Evolutionary conservation across 2,329 filamentous ascomycete genomes (phyloP).

Genomic region (Westerdykella ornata): DNA sequence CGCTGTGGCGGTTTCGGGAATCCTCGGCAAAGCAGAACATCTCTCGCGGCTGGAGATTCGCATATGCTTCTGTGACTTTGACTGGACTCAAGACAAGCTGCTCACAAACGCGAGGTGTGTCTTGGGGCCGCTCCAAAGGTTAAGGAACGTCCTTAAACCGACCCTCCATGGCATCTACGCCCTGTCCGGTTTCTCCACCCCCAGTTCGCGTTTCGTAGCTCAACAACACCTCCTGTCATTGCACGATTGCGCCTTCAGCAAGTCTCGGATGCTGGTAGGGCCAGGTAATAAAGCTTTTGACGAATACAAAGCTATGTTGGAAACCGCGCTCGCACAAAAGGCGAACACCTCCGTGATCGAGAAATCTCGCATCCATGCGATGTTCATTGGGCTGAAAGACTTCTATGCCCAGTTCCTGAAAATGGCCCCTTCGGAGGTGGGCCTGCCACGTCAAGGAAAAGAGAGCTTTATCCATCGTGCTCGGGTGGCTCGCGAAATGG

Average conservation of each 20-base stretch:
- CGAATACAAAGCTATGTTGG: slow-evolving; percentile 20
- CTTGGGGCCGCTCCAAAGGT: slow-evolving; percentile 24
- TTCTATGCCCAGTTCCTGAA: slow-evolving; percentile 22
- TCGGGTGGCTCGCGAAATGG: slow-evolving; percentile 29
- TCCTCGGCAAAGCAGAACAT: slow-evolving; percentile 23
- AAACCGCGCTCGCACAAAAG: slow-evolving; percentile 9
- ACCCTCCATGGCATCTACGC: slow-evolving; percentile 20
- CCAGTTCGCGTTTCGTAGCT: slow-evolving; percentile 8
- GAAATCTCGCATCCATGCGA: slow-evolving; percentile 21
- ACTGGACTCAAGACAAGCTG: slow-evolving; percentile 17
- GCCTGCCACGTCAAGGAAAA: slow-evolving; percentile 9
- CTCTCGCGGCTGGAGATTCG: slow-evolving; percentile 28
- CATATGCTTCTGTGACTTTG: slow-evolving; percentile 21
- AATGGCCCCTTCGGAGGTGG: slow-evolving; percentile 9
- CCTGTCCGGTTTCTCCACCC: slow-evolving; percentile 11
- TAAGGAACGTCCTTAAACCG: slow-evolving; percentile 27
- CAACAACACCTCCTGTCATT: slow-evolving; percentile 1
- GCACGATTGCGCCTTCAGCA: not conserved
- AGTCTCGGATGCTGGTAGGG: slow-evolving; percentile 7
- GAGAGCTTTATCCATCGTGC: slow-evolving; percentile 29
- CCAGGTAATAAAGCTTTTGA: slow-evolving; percentile 16
- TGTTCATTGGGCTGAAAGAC: slow-evolving; percentile 32
- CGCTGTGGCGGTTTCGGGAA: slow-evolving; percentile 25
- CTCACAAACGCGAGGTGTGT: slow-evolving; percentile 21
- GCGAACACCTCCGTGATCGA: slow-evolving; percentile 5